A percentile compares a stretch with the other conserved stretches of the same genome.
phyloP scores from a whole-genome alignment of 2,329 filamentous ascomycete genomes.

The Epichloe scottii region DNA sequence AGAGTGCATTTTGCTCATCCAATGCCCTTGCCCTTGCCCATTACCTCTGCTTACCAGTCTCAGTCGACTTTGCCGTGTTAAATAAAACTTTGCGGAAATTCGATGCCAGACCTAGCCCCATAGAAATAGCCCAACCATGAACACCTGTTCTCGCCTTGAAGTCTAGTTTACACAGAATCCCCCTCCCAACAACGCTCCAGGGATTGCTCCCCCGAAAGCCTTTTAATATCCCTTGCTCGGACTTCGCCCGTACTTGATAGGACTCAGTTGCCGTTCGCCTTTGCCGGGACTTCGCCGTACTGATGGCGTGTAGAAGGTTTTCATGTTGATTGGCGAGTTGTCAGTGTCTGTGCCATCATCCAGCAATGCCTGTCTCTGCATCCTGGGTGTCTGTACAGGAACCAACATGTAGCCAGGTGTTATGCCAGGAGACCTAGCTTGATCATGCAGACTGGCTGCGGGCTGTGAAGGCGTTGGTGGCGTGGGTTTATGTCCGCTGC shows the following conservation, averaged over 20 bases:
- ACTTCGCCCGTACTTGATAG: constrained; percentile 30
- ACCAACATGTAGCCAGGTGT: constrained; percentile 36
- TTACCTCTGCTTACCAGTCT: background rate
- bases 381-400: constrained; percentile 35
- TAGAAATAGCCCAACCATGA: background rate
- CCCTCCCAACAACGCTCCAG: background rate
- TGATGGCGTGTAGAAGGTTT: constrained; percentile 33
- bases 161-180: background rate
- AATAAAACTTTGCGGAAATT: background rate
- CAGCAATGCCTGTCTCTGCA: constrained; percentile 28
- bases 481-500: constrained; percentile 1
- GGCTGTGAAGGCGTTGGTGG: constrained; percentile 6
- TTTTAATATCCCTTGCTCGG: constrained; percentile 22
- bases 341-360: constrained; percentile 41
- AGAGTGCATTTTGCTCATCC: background rate
- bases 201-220: background rate
- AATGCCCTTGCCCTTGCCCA: background rate
- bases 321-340: constrained; percentile 31
- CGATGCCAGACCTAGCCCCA: background rate
- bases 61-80: background rate
- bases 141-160: constrained; percentile 1
- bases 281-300: constrained; percentile 36
- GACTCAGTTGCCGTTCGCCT: constrained; percentile 34
- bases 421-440: constrained; percentile 16
- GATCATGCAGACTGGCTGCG: constrained; percentile 8